Evolutionary conservation across 108 stramenopile species (phyloP).

Genomic region (Schizochytrium sp.): DNA sequence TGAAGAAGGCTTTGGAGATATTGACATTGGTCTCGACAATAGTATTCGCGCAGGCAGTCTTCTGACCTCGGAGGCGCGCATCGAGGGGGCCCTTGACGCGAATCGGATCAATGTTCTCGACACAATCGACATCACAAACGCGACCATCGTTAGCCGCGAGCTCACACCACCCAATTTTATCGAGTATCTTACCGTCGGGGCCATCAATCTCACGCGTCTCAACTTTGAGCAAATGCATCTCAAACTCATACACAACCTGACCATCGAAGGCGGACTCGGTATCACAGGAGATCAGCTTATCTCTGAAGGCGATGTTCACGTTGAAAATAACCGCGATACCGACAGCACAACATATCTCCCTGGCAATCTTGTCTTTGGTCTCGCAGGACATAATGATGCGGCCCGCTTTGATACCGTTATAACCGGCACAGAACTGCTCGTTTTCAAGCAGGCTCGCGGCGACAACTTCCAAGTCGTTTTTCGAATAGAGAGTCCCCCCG

Average conservation of each 20-base stretch:
- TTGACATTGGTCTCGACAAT: neutral
- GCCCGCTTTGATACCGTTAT: neutral
- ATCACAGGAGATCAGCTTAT: neutral
- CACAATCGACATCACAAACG: neutral
- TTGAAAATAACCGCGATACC: neutral
- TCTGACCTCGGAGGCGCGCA: neutral
- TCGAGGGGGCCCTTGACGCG: neutral
- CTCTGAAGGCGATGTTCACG: neutral
- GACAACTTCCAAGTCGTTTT: neutral
- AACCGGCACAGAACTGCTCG: neutral
- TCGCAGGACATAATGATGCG: neutral
- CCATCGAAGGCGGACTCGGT: conserved; percentile 2
- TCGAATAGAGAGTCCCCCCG: neutral
- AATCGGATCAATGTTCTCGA: neutral
- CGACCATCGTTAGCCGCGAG: neutral
- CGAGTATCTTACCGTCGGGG: neutral
- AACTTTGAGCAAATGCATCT: conserved; percentile 8
- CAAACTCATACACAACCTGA: neutral
- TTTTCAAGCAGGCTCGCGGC: neutral
- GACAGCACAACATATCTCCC: neutral
- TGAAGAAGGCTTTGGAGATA: neutral
- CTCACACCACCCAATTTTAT: neutral
- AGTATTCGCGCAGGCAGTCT: neutral
- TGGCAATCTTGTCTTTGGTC: neutral
- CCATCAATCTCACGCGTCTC: neutral